Evolutionary conservation across 768 basidiomycete genomes (phyloP), one percentile per base, ranked within the genome.

Genomic region (Mycena capillaripes): DNA sequence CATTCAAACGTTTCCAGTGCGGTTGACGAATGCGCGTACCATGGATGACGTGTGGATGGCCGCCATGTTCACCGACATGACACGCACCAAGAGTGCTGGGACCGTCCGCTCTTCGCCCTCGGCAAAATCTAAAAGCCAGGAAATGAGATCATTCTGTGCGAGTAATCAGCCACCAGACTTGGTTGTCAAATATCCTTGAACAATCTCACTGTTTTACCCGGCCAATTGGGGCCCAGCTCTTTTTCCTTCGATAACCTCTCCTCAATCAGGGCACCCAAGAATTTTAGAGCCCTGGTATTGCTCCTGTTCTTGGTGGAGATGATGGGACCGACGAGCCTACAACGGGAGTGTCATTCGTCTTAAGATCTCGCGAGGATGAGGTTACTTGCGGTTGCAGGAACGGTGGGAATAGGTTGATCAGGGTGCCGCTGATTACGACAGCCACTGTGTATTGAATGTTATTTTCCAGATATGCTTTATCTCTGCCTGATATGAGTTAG

Each of bases 1-100:
- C 2, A 12, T 53, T 25, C 23, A 14, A n/a, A n/a, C n/a, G n/a
- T 29, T 16, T n/a, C 3, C 19, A 10, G 44, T n/a, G 23, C 73
- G 46, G 23, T 17, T 42, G n/a, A n/a, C 25, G 29, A 21, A n/a
- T 55, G 1, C 8, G 6, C 80, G 10, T 60, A 86, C 86, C 66
- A 79, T 76, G 3, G 86, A 79, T 2, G 83, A 79, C 0, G 84
- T 87, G 66, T 88, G 87, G 38, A 81, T 82, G 2, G 84, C 79
- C 0, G 82, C 84, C 63, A 87, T 84, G 75, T 86, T 87, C 59
- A 85, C 63, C 2, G 78, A 42, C 27, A 87, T 75, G 23, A 87
- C 76, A 14, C 81, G 76, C 19, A 76, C 59, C 0, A 72, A 69
- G 1, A 85, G 66, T 2, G 76, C 68, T 11, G 73, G 44, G 2